Conservation (phyloP, 768 basidiomycete species). For the Russula virescens region DNA sequence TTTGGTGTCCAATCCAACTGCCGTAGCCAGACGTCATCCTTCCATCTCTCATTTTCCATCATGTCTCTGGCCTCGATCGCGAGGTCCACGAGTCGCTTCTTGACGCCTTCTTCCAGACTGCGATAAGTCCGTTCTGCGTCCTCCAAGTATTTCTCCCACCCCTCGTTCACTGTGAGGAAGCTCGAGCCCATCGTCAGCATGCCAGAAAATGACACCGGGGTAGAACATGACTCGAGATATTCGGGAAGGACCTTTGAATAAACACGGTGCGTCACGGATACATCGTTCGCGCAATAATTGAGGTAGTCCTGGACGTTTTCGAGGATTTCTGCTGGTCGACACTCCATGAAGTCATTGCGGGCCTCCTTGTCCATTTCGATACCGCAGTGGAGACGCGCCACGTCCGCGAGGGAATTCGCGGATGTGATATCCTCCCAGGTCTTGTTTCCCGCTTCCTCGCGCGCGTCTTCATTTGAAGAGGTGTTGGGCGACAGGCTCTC, state of each 20-base stretch:
- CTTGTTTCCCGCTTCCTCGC: slow-evolving; percentile 43
- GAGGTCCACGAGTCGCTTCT: slow-evolving; percentile 54
- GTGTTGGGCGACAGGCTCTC: slow-evolving; percentile 35
- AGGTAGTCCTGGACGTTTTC: slow-evolving; percentile 68
- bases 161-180: slow-evolving; percentile 84
- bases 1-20: slow-evolving; percentile 98
- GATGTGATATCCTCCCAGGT: slow-evolving; percentile 94
- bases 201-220: slow-evolving; percentile 90
- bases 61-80: slow-evolving; percentile 53
- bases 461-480: slow-evolving; percentile 38
- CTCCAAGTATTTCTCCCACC: slow-evolving; percentile 80
- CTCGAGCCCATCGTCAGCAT: slow-evolving; percentile 87
- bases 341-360: slow-evolving; percentile 71
- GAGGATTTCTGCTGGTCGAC: slow-evolving; percentile 56
- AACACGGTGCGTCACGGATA: slow-evolving; percentile 77
- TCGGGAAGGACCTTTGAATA: slow-evolving; percentile 70
- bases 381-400: slow-evolving; percentile 83
- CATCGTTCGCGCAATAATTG: slow-evolving; percentile 82
- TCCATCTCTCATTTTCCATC: slow-evolving; percentile 52
- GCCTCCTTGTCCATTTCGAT: slow-evolving; percentile 73
- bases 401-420: slow-evolving; percentile 86
- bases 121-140: slow-evolving; percentile 72
- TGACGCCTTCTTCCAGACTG: slow-evolving; percentile 61
- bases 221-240: slow-evolving; percentile 80
- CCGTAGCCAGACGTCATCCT: slow-evolving; percentile 72